Evolutionary conservation across 129 eudicot species (phyloP).

Genomic region (Helianthus tuberosus): DNA sequence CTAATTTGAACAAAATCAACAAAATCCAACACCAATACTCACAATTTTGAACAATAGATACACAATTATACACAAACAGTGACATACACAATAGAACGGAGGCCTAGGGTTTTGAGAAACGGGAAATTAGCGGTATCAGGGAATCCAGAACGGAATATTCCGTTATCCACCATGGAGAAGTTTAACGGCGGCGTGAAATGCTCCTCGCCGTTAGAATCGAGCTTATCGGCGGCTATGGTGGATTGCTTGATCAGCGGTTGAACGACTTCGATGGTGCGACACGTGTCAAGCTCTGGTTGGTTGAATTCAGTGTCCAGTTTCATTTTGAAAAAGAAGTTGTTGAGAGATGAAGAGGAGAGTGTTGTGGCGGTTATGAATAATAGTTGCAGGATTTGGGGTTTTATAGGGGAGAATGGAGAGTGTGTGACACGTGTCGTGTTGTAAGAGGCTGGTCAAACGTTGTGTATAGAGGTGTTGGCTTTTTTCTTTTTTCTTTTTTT

Average conservation of each 20-base stretch:
- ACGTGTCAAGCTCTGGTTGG: constrained; percentile 29
- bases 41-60: neutral
- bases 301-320: constrained; percentile 28
- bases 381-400: constrained; percentile 9
- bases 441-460: neutral
- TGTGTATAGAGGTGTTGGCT: constrained; percentile 6
- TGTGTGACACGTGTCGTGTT: constrained; percentile 9
- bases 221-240: constrained; percentile 4
- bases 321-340: constrained; percentile 8
- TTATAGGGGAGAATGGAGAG: constrained; percentile 18
- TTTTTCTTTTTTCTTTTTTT: neutral
- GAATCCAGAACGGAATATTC: constrained; percentile 68
- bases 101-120: constrained; percentile 68
- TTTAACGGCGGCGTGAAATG: constrained; percentile 66
- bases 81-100: constrained; percentile 66
- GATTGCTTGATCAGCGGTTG: constrained; percentile 19
- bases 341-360: neutral
- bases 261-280: constrained; percentile 24
- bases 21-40: neutral
- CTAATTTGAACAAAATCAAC: neutral
- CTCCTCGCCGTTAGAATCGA: constrained; percentile 37
- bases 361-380: constrained; percentile 29
- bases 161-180: constrained; percentile 76
- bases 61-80: neutral
- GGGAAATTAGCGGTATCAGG: constrained; percentile 58